A percentile compares a stretch with the other conserved stretches of the same genome.
Evolutionary conservation across 2,329 filamentous ascomycete genomes (phyloP).

Genomic region (Exophiala dermatitidis): DNA sequence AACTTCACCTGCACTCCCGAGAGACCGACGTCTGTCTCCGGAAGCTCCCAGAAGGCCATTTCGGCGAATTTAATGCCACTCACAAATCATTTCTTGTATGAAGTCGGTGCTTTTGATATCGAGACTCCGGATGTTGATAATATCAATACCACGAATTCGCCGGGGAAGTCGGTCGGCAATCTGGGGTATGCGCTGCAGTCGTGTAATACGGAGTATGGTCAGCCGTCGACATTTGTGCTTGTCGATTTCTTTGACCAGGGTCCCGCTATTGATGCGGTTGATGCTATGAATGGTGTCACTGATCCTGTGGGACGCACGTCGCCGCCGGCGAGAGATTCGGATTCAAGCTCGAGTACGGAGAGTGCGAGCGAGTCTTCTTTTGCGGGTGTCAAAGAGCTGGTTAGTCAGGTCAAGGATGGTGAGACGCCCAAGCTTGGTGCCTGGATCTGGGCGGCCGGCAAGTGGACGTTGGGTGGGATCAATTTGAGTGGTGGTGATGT

Average conservation of each 20-base stretch:
- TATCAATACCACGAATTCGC: conserved; percentile 59
- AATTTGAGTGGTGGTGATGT: conserved; percentile 25
- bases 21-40: conserved; percentile 52
- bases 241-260: conserved; percentile 75
- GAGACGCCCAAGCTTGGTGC: conserved; percentile 36
- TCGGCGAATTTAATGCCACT: conserved; percentile 58
- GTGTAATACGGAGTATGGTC: conserved; percentile 51
- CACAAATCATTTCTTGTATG: conserved; percentile 69
- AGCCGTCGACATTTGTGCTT: conserved; percentile 62
- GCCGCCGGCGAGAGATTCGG: conserved; percentile 28
- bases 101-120: conserved; percentile 45
- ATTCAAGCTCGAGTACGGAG: conserved; percentile 25
- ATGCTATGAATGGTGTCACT: conserved; percentile 56
- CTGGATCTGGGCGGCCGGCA: conserved; percentile 41
- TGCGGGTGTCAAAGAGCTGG: conserved; percentile 35
- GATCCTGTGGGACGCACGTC: conserved; percentile 38
- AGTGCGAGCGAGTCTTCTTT: conserved; percentile 30
- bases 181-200: conserved; percentile 43
- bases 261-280: conserved; percentile 61
- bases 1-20: conserved; percentile 68
- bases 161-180: conserved; percentile 49
- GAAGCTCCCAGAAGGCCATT: conserved; percentile 45
- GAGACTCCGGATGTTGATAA: conserved; percentile 55
- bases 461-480: conserved; percentile 39
- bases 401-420: conserved; percentile 33